Conservation (phyloP, 345 rosid species). For the Bretschneidera sinensis region DNA sequence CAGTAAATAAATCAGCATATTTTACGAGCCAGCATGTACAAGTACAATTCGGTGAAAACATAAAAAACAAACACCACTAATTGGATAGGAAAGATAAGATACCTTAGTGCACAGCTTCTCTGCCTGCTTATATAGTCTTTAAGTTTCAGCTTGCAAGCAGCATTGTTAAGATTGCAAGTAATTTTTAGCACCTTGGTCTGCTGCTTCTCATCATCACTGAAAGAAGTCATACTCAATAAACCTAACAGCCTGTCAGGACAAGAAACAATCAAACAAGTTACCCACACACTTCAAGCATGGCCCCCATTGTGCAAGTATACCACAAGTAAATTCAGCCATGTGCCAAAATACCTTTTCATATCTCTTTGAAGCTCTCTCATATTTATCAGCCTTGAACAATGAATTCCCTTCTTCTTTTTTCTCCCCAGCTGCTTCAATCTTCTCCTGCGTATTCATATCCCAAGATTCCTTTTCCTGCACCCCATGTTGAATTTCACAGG, state of each 20-base stretch:
- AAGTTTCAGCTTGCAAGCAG: conserved; percentile 69
- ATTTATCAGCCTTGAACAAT: conserved; percentile 60
- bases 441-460: conserved; percentile 79
- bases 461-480: conserved; percentile 74
- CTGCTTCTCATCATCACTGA: conserved; percentile 61
- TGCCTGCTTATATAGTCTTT: conserved; percentile 61
- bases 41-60: too few relatives aligned
- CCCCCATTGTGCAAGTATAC: too few relatives aligned
- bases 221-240: conserved; percentile 55
- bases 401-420: conserved; percentile 81
- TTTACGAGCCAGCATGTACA: too few relatives aligned
- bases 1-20: conserved; percentile 4
- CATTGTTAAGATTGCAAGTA: conserved; percentile 64
- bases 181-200: conserved; percentile 55
- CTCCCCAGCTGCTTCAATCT: conserved; percentile 68
- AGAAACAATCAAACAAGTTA: too few relatives aligned
- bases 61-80: neutral
- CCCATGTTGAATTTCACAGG: neutral
- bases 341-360: conserved; percentile 91
- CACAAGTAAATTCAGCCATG: too few relatives aligned
- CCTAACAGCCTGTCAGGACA: conserved; percentile 49
- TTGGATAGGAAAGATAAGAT: conserved; percentile 9
- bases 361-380: conserved; percentile 60
- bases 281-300: too few relatives aligned
- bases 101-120: conserved; percentile 63